phyloP scores from a whole-genome alignment of 495 filamentous ascomycete species.

The Lasiosphaeris hirsuta region DNA sequence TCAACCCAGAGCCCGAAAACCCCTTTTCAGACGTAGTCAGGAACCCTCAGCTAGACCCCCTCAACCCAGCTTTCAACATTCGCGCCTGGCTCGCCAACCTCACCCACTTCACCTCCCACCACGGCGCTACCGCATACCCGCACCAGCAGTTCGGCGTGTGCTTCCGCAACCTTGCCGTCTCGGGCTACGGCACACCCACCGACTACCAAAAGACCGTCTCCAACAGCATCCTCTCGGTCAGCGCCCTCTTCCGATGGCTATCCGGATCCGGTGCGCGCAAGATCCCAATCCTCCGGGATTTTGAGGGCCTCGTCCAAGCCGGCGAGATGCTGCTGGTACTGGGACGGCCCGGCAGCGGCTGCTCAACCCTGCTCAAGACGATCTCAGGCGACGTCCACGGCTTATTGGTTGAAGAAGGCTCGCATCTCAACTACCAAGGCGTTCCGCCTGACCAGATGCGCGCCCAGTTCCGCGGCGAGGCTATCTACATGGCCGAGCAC shows the following conservation, averaged over 20 bases:
- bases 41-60: constrained; percentile 4
- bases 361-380: constrained; percentile 72
- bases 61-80: background rate
- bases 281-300: constrained; percentile 58
- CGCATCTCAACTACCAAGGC: constrained; percentile 66
- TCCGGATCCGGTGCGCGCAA: background rate
- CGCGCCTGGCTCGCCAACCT: constrained; percentile 6
- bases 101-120: background rate
- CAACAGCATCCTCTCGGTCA: background rate
- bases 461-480: constrained; percentile 66
- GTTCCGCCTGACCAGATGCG: constrained; percentile 64
- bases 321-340: constrained; percentile 79
- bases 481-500: constrained; percentile 76
- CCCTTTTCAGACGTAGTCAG: background rate
- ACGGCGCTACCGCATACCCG: background rate
- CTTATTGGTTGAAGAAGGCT: constrained; percentile 60
- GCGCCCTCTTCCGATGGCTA: background rate
- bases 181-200: background rate
- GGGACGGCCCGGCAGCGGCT: constrained; percentile 73
- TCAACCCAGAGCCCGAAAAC: background rate
- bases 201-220: constrained; percentile 12
- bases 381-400: constrained; percentile 65
- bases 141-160: background rate
- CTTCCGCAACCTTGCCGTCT: constrained; percentile 7
- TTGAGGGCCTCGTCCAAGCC: constrained; percentile 65